phyloP scores from a whole-genome alignment of 345 rosid species.

The Sapria himalayana region DNA sequence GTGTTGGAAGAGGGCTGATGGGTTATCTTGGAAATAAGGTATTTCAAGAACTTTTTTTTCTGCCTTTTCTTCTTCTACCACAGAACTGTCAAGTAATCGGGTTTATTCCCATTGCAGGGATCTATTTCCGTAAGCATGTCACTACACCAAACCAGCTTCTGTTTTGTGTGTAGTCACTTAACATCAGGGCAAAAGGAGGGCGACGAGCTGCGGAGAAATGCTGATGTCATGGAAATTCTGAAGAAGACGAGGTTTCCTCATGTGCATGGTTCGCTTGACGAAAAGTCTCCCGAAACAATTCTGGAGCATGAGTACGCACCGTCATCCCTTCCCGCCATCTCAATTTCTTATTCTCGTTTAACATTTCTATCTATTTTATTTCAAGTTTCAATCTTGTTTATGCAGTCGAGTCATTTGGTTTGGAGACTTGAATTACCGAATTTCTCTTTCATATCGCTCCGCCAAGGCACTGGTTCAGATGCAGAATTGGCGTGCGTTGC shows the following conservation, averaged over 20 bases:
- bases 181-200: conserved; percentile 98
- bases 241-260: conserved; percentile 87
- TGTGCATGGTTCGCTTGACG: conserved; percentile 28
- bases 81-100: too few relatives aligned
- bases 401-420: conserved; percentile 92
- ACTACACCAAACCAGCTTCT: conserved; percentile 80
- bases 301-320: conserved; percentile 80
- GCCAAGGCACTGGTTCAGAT: conserved; percentile 97
- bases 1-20: conserved; percentile 96
- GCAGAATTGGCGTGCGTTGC: conserved; percentile 96
- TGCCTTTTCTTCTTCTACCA: too few relatives aligned
- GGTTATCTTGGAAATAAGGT: conserved; percentile 99
- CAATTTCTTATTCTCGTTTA: too few relatives aligned
- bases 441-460: conserved; percentile 80
- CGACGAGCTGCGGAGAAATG: conserved; percentile 72
- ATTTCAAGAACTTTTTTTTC: too few relatives aligned
- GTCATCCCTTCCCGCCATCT: conserved; percentile 3
- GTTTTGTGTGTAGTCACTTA: conserved; percentile 81
- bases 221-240: conserved; percentile 94
- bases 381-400: background rate
- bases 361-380: background rate
- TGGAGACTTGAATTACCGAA: conserved; percentile 91
- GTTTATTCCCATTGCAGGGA: conserved; percentile 73
- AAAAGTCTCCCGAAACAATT: conserved; percentile 82
- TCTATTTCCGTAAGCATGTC: conserved; percentile 91